Conservation (phyloP, 768 basidiomycete species). For the Tremella yokohamensis region DNA sequence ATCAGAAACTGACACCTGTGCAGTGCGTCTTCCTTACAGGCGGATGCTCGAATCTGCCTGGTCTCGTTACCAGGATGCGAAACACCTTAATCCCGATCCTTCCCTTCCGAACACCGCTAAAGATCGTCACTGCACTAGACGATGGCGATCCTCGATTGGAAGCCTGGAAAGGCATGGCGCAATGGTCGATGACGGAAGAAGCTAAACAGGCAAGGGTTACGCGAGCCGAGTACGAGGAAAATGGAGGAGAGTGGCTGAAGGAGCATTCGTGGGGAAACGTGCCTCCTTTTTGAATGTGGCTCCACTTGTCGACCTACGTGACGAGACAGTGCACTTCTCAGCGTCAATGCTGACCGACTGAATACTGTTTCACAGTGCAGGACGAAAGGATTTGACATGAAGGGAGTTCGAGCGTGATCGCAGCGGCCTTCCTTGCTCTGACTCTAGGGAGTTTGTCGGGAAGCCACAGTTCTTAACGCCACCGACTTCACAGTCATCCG, state of each 20-base stretch:
- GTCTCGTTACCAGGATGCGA: constrained; percentile 66
- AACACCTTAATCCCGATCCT: constrained; percentile 75
- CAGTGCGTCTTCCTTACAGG: constrained; percentile 92
- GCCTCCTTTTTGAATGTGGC: constrained; percentile 1
- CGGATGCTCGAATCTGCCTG: constrained; percentile 68
- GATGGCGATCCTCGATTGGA: constrained; percentile 63
- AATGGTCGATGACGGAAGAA: constrained; percentile 52
- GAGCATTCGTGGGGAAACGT: constrained; percentile 86
- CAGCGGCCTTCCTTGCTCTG: too few species aligned
- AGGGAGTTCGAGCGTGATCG: too few species aligned
- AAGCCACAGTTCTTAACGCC: too few species aligned
- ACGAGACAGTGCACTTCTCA: too few species aligned
- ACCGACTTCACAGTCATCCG: too few species aligned
- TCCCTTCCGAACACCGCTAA: constrained; percentile 72
- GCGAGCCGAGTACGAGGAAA: constrained; percentile 80
- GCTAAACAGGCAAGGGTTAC: constrained; percentile 62
- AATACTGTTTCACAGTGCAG: too few species aligned
- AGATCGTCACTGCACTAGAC: constrained; percentile 58
- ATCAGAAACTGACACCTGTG: constrained; percentile 2
- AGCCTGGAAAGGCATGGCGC: constrained; percentile 91
- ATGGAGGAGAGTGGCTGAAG: constrained; percentile 79
- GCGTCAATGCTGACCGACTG: too few species aligned
- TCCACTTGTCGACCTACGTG: too few species aligned
- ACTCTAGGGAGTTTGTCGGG: too few species aligned
- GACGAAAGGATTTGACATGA: too few species aligned